Evolutionary conservation across 176 grass and related monocot genomes (phyloP), one percentile per base, ranked within the genome.

Genomic region (Cenchrus fungigraminus): DNA sequence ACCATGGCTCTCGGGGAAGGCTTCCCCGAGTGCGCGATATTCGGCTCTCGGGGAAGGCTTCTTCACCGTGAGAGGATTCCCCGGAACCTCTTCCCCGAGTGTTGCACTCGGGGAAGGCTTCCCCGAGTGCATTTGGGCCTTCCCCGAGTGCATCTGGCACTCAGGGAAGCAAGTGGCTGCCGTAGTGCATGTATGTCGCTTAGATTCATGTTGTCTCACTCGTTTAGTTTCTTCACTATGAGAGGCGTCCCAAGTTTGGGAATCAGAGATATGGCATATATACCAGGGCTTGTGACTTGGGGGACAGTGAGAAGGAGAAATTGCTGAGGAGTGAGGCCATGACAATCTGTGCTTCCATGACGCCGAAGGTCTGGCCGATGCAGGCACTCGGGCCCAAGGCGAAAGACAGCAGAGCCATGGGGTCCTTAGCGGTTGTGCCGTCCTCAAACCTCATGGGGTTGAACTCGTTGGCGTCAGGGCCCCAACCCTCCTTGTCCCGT

Each of bases 401-500:
- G 79, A 96, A 96, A 0, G 88, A 37, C 9, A 93, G 73, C 29
- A 91, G 32, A 7, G 88, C 71, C 28, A 74, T 82, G 0, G 80
- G 78, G 15, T 87, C 65, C 25, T 87, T 88, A 13, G 88, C 78
- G 0, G 88, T 50, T 17, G 78, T 2, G 6, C 83, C 89, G 1
- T 85, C 79, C 61, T 84, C 28, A 29, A 96, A 93, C 29, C 91
- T 84, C 45, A 74, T 51, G 3, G 90, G 94, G 77, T 96, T 91
- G 80, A 93, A 96, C 20, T 91, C 60, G 5, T 83, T 52, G 2
- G 88, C 94, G 58, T 96, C 90, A 2, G 55, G 22, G 16, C 88
- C 94, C 91, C 94, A 96, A 0, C 93, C 55, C 29, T 91, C 60
- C 66, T 51, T 82, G 77, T 83, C 84, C 6, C 84, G 42, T 90